phyloP scores from a whole-genome alignment of 2,329 filamentous ascomycete genomes.

The Calonectria crousiana region DNA sequence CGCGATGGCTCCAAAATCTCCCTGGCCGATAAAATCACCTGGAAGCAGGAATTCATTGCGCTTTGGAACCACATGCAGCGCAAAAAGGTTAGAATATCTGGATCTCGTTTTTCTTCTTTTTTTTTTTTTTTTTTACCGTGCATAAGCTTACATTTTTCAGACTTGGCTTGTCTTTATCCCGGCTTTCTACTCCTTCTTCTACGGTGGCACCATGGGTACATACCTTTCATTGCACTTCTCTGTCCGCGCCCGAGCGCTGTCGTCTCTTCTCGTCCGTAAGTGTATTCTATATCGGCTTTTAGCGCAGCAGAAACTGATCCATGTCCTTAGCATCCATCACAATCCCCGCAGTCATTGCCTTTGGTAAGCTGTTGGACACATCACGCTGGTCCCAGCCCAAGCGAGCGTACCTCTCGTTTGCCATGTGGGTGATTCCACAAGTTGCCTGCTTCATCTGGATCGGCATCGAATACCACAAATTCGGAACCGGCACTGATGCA shows the following conservation, averaged over 20 bases:
- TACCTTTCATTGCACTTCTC: constrained; percentile 50
- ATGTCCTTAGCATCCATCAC: constrained; percentile 6
- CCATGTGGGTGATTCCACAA: constrained; percentile 23
- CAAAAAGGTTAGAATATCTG: constrained; percentile 8
- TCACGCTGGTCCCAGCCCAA: constrained; percentile 14
- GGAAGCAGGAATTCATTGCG: constrained; percentile 22
- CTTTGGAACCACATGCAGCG: constrained; percentile 22
- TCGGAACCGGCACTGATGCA: constrained; percentile 3
- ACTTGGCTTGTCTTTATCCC: constrained; percentile 50
- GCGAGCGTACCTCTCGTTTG: constrained; percentile 15
- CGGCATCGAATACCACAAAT: constrained; percentile 22
- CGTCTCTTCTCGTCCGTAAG: constrained; percentile 24
- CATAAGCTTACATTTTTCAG: constrained; percentile 28
- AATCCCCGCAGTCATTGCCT: constrained; percentile 20
- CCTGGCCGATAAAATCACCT: constrained; percentile 5
- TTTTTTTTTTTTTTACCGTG: background rate
- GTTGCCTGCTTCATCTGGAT: constrained; percentile 25
- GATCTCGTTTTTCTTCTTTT: background rate
- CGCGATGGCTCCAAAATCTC: constrained; percentile 20
- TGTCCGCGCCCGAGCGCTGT: constrained; percentile 46
- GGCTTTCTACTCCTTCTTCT: constrained; percentile 54
- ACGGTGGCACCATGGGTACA: constrained; percentile 52
- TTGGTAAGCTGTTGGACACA: constrained; percentile 12
- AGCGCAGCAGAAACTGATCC: background rate
- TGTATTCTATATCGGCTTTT: background rate